Evolutionary conservation across 2,329 filamentous ascomycete species (phyloP), one percentile per base, ranked within the genome.

Genomic region (Phialophora expanda): DNA sequence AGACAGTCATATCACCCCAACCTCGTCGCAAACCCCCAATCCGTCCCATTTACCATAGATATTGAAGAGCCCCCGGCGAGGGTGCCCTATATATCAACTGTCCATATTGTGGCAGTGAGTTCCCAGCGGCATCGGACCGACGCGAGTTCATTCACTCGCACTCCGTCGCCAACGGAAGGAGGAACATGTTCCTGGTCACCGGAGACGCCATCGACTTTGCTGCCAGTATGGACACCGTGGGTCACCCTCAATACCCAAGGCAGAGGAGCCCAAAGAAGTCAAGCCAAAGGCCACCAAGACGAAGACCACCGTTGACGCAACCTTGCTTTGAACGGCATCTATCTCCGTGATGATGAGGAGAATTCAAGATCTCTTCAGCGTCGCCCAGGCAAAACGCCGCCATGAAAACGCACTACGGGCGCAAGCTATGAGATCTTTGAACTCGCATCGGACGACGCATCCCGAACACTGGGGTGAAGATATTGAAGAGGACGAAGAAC

Each of bases 401-500:
- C 83, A 84, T 61, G 83, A 85, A 71, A 79, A 87, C 26, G 79
- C 87, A 24, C 84, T 89, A 70, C 84, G 84, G 68, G 85, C 87
- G 8, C 84, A 86, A 46, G 82, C 82, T 56, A 78, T 79, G n/a
- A 82, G 77, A 20, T 73, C 78, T 20, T 22, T 30, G 24, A 55
- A 30, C 26, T 24, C 53, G 8, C 53, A 55, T 34, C 53, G 53
- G 12, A 28, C 53, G 8, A 55, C 26, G 8, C 53, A 55, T 32
- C 24, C 53, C 12, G 92, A 97, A 74, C 87, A 93, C 75, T 91
- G 90, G 55, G 87, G 82, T 11, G 85, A 87, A 64, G 84, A 83
- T 11, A 82, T 85, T 64, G 83, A 84, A 61, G 84, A 87, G 9
- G 78, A 76, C 22, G 64, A 78, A 20, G 67, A 73, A 1, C 69